Conservation (phyloP, 129 eudicot species). For the Flaveria sonorensis region DNA sequence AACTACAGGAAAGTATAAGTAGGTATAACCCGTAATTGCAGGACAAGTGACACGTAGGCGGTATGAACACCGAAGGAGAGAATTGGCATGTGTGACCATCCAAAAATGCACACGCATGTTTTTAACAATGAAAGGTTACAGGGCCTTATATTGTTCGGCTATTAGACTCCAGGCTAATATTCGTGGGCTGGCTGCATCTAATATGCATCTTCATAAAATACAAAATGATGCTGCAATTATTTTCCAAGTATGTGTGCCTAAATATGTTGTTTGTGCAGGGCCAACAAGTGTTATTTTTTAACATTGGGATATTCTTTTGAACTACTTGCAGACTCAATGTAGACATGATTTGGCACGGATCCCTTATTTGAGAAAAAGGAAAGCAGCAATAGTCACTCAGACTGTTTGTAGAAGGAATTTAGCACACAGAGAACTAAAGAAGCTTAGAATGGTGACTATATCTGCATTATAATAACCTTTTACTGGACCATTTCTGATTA, state of each 20-base stretch:
- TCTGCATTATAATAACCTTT: neutral
- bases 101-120: slow-evolving; percentile 56
- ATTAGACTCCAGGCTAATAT: slow-evolving; percentile 57
- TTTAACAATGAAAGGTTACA: slow-evolving; percentile 53
- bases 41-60: slow-evolving; percentile 59
- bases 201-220: slow-evolving; percentile 40
- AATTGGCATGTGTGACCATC: slow-evolving; percentile 61
- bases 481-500: neutral
- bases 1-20: neutral
- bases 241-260: slow-evolving; percentile 55
- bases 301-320: slow-evolving; percentile 3
- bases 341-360: slow-evolving; percentile 40
- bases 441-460: slow-evolving; percentile 54
- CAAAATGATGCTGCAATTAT: slow-evolving; percentile 52
- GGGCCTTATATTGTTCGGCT: slow-evolving; percentile 47
- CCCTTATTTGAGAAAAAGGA: slow-evolving; percentile 40
- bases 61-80: slow-evolving; percentile 49
- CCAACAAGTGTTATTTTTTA: neutral
- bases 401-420: slow-evolving; percentile 63
- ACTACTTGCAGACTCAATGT: slow-evolving; percentile 50
- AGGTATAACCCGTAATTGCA: slow-evolving; percentile 22
- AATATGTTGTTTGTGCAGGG: neutral
- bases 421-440: slow-evolving; percentile 54
- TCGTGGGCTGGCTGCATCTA: slow-evolving; percentile 67
- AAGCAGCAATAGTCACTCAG: slow-evolving; percentile 57